Percentiles rank a stretch among this genome's conserved stretches.
phyloP scores from a whole-genome alignment of 176 grass and related monocot genomes.

The Thalia dealbata region DNA sequence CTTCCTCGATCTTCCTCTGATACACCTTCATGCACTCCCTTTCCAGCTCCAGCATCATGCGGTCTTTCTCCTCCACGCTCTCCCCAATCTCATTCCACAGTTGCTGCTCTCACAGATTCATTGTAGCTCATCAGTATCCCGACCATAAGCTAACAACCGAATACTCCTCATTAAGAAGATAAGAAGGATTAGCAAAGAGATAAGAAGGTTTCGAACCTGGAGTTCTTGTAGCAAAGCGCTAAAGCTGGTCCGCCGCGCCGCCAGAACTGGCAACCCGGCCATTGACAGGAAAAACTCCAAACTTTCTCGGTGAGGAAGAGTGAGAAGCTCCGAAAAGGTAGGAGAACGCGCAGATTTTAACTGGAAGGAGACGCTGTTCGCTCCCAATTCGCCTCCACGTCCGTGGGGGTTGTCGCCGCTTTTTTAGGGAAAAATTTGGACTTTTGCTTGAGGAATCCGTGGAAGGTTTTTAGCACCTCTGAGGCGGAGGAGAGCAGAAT shows the following conservation, averaged over 20 bases:
- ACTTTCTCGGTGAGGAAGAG: background rate
- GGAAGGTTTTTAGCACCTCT: too few relatives aligned
- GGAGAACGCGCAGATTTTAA: too few relatives aligned
- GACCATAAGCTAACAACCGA: background rate
- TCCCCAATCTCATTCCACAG: slow-evolving; percentile 95
- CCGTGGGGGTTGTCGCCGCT: too few relatives aligned
- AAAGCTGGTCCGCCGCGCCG: slow-evolving; percentile 30
- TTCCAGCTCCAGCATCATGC: slow-evolving; percentile 81
- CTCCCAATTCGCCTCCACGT: too few relatives aligned
- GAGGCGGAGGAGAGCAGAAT: too few relatives aligned
- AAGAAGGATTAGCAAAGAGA: background rate
- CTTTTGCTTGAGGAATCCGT: too few relatives aligned
- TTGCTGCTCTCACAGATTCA: slow-evolving; percentile 33
- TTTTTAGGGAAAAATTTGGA: too few relatives aligned
- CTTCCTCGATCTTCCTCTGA: slow-evolving; percentile 63
- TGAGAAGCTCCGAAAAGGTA: too few relatives aligned
- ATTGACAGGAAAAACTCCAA: slow-evolving; percentile 19
- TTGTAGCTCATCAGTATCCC: slow-evolving; percentile 16
- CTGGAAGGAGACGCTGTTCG: too few relatives aligned
- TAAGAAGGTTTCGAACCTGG: slow-evolving; percentile 35
- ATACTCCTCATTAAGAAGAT: background rate
- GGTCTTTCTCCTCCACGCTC: slow-evolving; percentile 75
- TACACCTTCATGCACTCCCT: slow-evolving; percentile 87
- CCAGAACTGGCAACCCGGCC: slow-evolving; percentile 3
- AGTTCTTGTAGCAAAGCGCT: slow-evolving; percentile 71